Evolutionary conservation across 495 filamentous ascomycete genomes (phyloP).

Genomic region (Chaetomidium leptoderma): DNA sequence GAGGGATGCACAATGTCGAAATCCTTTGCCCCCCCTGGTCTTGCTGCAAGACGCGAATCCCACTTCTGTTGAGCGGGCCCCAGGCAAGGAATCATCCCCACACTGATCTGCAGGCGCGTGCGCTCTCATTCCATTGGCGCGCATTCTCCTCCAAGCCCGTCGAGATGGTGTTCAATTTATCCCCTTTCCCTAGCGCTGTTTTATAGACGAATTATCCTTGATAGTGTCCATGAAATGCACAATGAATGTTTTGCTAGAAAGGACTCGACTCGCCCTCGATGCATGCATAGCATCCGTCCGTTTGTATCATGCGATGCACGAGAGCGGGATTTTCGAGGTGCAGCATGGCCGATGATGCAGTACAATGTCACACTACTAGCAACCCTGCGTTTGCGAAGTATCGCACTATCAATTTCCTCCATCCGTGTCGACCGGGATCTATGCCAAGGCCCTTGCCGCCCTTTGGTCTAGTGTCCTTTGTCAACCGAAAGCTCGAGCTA

Average conservation of each 20-base stretch:
- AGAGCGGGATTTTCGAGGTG: background rate
- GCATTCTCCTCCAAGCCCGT: background rate
- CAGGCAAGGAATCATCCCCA: constrained; percentile 2
- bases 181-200: too few species aligned
- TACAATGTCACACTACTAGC: too few species aligned
- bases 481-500: background rate
- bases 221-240: too few species aligned
- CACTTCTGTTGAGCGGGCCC: background rate
- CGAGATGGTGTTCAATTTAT: background rate
- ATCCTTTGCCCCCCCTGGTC: background rate
- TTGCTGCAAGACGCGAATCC: background rate
- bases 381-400: background rate
- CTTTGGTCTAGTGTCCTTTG: background rate
- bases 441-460: background rate
- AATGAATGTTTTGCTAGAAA: too few species aligned
- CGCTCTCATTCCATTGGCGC: constrained; percentile 9
- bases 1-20: constrained; percentile 2
- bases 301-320: constrained; percentile 4
- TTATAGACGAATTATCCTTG: too few species aligned
- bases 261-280: too few species aligned
- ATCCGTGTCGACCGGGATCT: too few species aligned
- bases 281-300: too few species aligned
- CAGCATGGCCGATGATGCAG: background rate
- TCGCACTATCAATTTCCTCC: background rate
- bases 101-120: background rate